Percentiles rank a stretch among this genome's conserved stretches.
These are phyloP conservation scores for Lachancea sp. DNA, from an alignment of 805 yeast species.

Conservation along the genomic window DNA sequence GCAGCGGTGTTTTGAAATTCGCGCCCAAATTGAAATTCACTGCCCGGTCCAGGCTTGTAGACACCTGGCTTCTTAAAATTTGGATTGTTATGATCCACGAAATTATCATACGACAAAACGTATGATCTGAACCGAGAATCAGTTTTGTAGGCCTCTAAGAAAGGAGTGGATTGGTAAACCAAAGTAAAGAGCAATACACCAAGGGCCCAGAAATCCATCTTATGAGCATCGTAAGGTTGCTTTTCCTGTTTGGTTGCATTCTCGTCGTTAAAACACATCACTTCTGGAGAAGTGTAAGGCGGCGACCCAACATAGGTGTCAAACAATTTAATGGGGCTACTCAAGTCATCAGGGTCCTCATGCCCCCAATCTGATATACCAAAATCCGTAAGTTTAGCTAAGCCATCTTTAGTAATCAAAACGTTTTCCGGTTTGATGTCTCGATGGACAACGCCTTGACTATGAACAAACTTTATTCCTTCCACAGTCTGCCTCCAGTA, in stretches of 20 bases:
- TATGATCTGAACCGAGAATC: conserved; percentile 55
- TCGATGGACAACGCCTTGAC: conserved; percentile 59
- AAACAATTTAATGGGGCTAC: conserved; percentile 34
- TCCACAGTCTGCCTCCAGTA: conserved; percentile 60
- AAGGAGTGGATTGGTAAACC: conserved; percentile 54
- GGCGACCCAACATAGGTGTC: conserved; percentile 67
- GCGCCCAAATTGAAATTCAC: conserved; percentile 64
- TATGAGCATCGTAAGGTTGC: conserved; percentile 52
- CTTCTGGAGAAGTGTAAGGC: conserved; percentile 78
- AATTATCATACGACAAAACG: conserved; percentile 40
- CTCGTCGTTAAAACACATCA: conserved; percentile 42
- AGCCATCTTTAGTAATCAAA: conserved; percentile 50
- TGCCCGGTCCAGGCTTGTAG: conserved; percentile 56
- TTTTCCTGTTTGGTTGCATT: conserved; percentile 24
- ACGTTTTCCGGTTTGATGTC: conserved; percentile 75
- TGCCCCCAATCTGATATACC: conserved; percentile 69
- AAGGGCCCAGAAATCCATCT: conserved; percentile 66
- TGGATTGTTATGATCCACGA: conserved; percentile 35
- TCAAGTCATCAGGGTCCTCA: conserved; percentile 44
- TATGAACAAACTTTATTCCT: conserved; percentile 59
- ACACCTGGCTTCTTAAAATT: conserved; percentile 41
- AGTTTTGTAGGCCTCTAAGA: conserved; percentile 41
- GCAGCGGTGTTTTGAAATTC: conserved; percentile 53
- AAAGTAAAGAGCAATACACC: conserved; percentile 63
- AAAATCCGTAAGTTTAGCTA: conserved; percentile 66